phyloP scores from a whole-genome alignment of 148 eudicot genomes.

The Vaccinium macrocarpon region DNA sequence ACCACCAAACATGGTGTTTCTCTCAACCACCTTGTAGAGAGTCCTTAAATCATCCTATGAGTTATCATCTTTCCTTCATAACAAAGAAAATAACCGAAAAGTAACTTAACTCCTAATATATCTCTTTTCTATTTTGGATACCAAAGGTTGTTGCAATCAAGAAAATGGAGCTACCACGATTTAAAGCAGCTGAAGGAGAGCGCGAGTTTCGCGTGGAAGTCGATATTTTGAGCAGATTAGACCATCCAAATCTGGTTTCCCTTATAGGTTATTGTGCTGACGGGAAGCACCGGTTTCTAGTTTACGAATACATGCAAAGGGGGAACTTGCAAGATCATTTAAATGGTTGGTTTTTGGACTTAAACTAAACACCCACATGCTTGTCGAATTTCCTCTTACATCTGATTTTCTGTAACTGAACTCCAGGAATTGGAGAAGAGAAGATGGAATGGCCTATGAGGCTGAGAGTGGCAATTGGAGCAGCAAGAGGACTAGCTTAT shows the following conservation, averaged over 20 bases:
- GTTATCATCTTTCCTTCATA: not conserved
- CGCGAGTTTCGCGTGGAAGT: slow-evolving; percentile 91
- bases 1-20: not conserved
- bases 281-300: slow-evolving; percentile 81
- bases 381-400: not conserved
- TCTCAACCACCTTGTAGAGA: not conserved
- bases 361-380: not conserved
- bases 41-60: not conserved
- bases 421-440: slow-evolving; percentile 49
- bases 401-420: slow-evolving; percentile 11
- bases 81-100: not conserved
- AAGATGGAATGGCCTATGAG: slow-evolving; percentile 91
- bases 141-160: slow-evolving; percentile 89
- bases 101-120: not conserved
- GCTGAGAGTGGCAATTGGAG: slow-evolving; percentile 92
- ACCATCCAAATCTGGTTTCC: slow-evolving; percentile 87
- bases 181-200: slow-evolving; percentile 84
- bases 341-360: slow-evolving; percentile 47
- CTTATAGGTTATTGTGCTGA: slow-evolving; percentile 93
- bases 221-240: slow-evolving; percentile 86
- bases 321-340: slow-evolving; percentile 92
- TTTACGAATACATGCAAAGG: slow-evolving; percentile 81
- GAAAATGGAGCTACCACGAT: slow-evolving; percentile 85
- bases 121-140: not conserved
- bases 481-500: slow-evolving; percentile 93